Evolutionary conservation across 805 yeast species (phyloP), one percentile per base, ranked within the genome.

Genomic region (Kodamaea nitidulidarum): DNA sequence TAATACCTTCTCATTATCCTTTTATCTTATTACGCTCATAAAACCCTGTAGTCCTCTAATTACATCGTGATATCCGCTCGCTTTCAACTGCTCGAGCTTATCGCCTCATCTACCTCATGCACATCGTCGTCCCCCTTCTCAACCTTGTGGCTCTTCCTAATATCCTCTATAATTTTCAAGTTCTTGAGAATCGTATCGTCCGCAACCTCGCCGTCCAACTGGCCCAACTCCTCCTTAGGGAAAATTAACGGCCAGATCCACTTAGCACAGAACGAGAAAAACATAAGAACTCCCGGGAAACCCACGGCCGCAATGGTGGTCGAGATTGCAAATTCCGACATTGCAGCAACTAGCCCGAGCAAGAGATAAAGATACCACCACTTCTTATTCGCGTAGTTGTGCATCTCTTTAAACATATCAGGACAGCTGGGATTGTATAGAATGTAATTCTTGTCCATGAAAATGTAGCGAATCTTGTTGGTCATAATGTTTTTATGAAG

Each of bases 221-320:
- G 47, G 2, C 61, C 58, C 41, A 91, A 61, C 39, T 84, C 88
- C 4, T 75, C 78, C 28, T 51, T 47, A 0, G 85, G 80, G 39
- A 90, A 84, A 1, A 83, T 54, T 38, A 54, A 58, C 0, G 84
- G 85, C 64, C 95, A 80, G 5, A 73, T 49, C 53, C 78, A 71
- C 42, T 59, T 59, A 14, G 84, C 78, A 9, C 88, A 77, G 1
- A 78, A 63, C 15, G 83, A 72, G 42, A 86, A 90, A 38, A 80
- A 73, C 52, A 91, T 60, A 36, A 91, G 63, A 0, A 93, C 86
- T 2, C 88, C 83, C 0, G 98, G 98, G 54, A 93, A 91, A 2
- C 95, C 98, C 22, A 91, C 87, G 0, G 98, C 97, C 0, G 93
- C 98, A 43, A 71, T 78, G 0, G 96, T 87, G 54, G 81, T 76